Evolutionary conservation across 805 yeast genomes (phyloP), one percentile per base, ranked within the genome.

Genomic region (Kregervanrija pseudodelftensis): DNA sequence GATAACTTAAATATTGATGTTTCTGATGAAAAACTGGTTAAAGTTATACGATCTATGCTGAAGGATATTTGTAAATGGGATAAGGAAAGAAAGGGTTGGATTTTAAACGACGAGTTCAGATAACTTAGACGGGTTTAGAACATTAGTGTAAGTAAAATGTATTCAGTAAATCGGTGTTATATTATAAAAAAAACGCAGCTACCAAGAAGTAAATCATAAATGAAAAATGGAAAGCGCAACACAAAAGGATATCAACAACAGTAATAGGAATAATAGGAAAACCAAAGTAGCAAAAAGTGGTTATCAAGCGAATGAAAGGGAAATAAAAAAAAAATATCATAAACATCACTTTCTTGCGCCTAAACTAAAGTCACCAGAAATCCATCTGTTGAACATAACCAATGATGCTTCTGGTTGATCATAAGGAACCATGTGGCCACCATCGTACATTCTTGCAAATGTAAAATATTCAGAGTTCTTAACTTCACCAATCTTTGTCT

Each of bases 401-500:
- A 81, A 71, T 2, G 93, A 70, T 52, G 74, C 74, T 54, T 74
- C 82, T 8, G 95, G 95, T 67, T 86, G 91, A 64, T 88, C 91
- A 55, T 73, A 82, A 30, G 95, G 95, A 52, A 87, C 95, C 95
- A 88, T 85, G 64, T 88, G 96, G 10, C 96, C 96, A 34, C 91
- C 95, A 50, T 79, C 85, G 52, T 64, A 83, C 36, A 88, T 73
- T 60, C 95, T 76, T 57, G 87, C 71, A 66, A 84, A 88, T 3
- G 95, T 80, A 58, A 88, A 80, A 37, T 80, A 74, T 17, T 76
- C 79, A 56, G 67, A 76, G 61, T 78, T 82, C 69, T 87, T 88
- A 30, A 81, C 82, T 56, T 83, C 79, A 48, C 98, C 98, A 22
- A 79, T 76, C 32, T 62, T 57, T 40, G 68, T 63, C 8, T 37